A percentile compares a stretch with the other conserved stretches of the same genome.
Evolutionary conservation across 1,284 basidiomycete genomes (phyloP).

Genomic region (Marasmius tenuissimus): DNA sequence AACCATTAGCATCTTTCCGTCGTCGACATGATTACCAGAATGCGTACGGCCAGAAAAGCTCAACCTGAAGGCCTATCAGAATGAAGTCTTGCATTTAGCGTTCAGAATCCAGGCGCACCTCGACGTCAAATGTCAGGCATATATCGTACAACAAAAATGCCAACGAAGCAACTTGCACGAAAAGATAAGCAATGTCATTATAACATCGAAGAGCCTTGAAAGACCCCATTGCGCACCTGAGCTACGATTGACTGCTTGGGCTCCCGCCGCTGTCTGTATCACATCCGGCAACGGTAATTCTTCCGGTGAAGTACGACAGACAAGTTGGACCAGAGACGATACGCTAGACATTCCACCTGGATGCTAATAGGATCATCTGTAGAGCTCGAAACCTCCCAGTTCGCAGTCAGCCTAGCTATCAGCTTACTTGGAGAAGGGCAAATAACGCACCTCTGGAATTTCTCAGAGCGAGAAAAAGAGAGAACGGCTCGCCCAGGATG

Average conservation of each 20-base stretch:
- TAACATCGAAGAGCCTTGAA: background rate
- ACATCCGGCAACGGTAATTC: background rate
- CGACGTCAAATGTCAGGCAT: slow-evolving; percentile 38
- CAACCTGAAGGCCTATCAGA: background rate
- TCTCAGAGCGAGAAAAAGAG: background rate
- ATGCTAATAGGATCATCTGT: background rate
- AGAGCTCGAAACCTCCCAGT: background rate
- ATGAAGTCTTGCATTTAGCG: background rate
- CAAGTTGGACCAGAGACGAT: background rate
- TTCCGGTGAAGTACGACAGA: background rate
- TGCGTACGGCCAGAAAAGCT: slow-evolving; percentile 4
- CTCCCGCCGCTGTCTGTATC: slow-evolving; percentile 16
- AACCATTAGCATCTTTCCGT: no score
- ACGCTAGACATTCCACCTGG: background rate
- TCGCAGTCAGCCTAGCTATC: no score
- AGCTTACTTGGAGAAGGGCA: no score
- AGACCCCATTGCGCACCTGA: slow-evolving; percentile 19
- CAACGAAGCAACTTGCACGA: slow-evolving; percentile 35
- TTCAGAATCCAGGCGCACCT: slow-evolving; percentile 24
- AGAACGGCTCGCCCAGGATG: no score
- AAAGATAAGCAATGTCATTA: background rate
- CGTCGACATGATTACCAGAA: background rate
- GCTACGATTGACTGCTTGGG: slow-evolving; percentile 27
- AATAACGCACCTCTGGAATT: no score
- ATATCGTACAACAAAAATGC: slow-evolving; percentile 41